A percentile compares a stretch with the other conserved stretches of the same genome.
phyloP scores from a whole-genome alignment of 2,329 filamentous ascomycete genomes.

The Colletotrichum higginsianum region DNA sequence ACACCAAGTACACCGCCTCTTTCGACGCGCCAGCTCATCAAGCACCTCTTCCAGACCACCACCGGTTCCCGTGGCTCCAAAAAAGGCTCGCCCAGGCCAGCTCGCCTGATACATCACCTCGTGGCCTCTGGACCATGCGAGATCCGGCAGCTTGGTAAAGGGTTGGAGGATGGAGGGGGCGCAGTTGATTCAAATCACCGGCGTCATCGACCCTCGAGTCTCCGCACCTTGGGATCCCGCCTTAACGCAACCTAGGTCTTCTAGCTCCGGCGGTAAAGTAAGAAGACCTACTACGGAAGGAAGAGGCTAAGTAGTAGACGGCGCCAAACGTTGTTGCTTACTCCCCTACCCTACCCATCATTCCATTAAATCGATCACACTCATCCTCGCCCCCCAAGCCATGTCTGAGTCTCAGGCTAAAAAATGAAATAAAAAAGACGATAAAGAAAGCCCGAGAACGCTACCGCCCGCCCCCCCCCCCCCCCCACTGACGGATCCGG shows the following conservation, averaged over 20 bases:
- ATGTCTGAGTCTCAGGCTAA: neutral
- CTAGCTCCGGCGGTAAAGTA: neutral
- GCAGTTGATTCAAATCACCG: neutral
- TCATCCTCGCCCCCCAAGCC: too few relatives aligned
- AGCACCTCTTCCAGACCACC: neutral
- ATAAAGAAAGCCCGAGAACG: neutral
- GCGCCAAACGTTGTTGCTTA: neutral
- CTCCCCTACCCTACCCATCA: neutral
- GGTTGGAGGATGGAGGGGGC: neutral
- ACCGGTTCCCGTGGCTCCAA: neutral
- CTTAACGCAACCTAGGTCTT: neutral
- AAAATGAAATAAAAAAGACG: neutral
- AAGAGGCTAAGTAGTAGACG: neutral
- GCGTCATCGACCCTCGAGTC: neutral
- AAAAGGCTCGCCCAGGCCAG: neutral
- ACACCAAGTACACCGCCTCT: slow-evolving; percentile 10
- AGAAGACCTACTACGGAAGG: neutral
- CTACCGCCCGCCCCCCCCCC: neutral
- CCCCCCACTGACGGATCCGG: neutral
- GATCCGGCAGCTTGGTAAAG: slow-evolving; percentile 25
- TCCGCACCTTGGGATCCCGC: neutral
- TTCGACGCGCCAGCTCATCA: neutral
- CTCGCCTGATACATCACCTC: neutral
- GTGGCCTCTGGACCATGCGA: slow-evolving; percentile 1
- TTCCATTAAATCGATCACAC: too few relatives aligned